Percentiles rank a stretch among this genome's conserved stretches.
phyloP scores from a whole-genome alignment of 2,329 filamentous ascomycete species.

The Epicoccum sorghinum region DNA sequence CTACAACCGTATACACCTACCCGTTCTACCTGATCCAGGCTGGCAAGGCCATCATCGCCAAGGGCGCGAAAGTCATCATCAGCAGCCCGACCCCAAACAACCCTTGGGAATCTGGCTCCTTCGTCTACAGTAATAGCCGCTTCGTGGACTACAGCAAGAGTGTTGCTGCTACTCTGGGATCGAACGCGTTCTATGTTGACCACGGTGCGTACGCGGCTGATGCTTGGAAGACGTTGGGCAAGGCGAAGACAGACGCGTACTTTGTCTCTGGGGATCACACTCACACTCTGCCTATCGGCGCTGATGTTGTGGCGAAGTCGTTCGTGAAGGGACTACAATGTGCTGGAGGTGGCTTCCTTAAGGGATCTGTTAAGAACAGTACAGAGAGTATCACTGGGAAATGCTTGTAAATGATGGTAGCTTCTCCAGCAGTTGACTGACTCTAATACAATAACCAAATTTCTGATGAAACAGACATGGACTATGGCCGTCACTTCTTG shows the following conservation, averaged over 20 bases:
- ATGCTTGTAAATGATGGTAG: constrained; percentile 28
- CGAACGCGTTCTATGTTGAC: constrained; percentile 59
- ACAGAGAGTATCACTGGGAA: constrained; percentile 38
- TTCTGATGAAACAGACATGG: too few species aligned
- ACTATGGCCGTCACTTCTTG: too few species aligned
- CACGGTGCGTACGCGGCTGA: constrained; percentile 65
- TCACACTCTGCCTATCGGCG: constrained; percentile 64
- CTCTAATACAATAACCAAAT: too few species aligned
- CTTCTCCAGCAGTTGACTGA: background rate
- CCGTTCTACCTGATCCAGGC: constrained; percentile 66
- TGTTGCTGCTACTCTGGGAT: constrained; percentile 53
- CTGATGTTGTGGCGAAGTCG: constrained; percentile 61
- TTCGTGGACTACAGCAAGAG: constrained; percentile 64
- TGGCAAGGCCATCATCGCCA: constrained; percentile 58
- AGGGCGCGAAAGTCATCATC: constrained; percentile 66
- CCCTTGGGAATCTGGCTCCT: constrained; percentile 64
- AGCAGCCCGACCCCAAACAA: constrained; percentile 67
- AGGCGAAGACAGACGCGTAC: constrained; percentile 56
- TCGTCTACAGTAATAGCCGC: constrained; percentile 54
- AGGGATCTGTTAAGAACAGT: constrained; percentile 45
- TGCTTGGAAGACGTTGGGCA: constrained; percentile 59
- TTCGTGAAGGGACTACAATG: constrained; percentile 66
- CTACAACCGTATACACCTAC: constrained; percentile 66
- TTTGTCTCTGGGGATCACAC: constrained; percentile 66
- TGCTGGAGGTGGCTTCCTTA: constrained; percentile 52